Evolutionary conservation across 2,329 filamentous ascomycete species (phyloP).

Genomic region (Fusarium pseudocircinatum): DNA sequence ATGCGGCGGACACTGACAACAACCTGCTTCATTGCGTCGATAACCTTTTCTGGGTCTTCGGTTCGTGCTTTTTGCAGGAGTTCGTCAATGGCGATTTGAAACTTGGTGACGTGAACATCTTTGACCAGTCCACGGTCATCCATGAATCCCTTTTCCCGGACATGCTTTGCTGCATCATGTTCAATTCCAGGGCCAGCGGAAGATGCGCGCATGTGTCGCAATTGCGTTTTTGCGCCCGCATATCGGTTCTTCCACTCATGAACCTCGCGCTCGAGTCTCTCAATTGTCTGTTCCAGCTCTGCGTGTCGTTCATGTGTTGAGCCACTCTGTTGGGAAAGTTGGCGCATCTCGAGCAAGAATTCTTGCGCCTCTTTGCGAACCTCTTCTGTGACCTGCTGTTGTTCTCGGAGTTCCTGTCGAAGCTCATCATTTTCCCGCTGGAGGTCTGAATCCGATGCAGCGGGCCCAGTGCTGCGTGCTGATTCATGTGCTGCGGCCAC

Average conservation of each 20-base stretch:
- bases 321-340: constrained; percentile 82
- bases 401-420: constrained; percentile 72
- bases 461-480: constrained; percentile 35
- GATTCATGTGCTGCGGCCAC: constrained; percentile 63
- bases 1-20: constrained; percentile 85
- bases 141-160: constrained; percentile 73
- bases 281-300: constrained; percentile 77
- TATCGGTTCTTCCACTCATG: constrained; percentile 93
- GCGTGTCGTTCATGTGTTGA: constrained; percentile 84
- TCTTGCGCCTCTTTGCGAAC: constrained; percentile 84
- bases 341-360: constrained; percentile 89
- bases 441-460: constrained; percentile 61
- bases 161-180: constrained; percentile 74
- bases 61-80: constrained; percentile 80
- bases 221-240: constrained; percentile 85
- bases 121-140: constrained; percentile 82
- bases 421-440: constrained; percentile 76
- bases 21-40: constrained; percentile 88
- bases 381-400: constrained; percentile 85
- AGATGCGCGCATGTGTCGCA: constrained; percentile 81
- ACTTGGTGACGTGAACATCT: constrained; percentile 93
- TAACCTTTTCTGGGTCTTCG: constrained; percentile 77
- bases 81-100: constrained; percentile 94
- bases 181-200: constrained; percentile 78
- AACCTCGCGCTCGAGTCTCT: constrained; percentile 82